phyloP scores from a whole-genome alignment of 1,284 basidiomycete species.

The Cryptococcus sp. region DNA sequence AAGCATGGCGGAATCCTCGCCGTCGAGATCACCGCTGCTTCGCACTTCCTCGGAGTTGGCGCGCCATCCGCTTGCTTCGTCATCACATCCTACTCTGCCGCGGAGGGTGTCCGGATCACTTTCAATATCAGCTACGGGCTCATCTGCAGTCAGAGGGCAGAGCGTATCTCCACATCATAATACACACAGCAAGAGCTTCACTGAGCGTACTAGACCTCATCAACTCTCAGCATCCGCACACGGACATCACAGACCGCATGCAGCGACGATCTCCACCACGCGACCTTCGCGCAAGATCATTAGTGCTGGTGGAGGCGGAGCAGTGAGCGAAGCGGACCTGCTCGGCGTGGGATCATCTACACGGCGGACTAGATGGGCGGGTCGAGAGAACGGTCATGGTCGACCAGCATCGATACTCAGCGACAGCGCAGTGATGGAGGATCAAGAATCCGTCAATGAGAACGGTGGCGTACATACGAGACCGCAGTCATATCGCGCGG shows the following conservation, averaged over 20 bases:
- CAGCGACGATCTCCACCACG: slow-evolving; percentile 16
- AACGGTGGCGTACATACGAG: neutral
- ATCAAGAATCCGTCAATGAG: neutral
- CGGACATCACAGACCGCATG: slow-evolving; percentile 13
- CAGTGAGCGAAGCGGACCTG: slow-evolving; percentile 27
- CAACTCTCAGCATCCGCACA: neutral
- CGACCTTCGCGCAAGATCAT: slow-evolving; percentile 7
- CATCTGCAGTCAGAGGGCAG: too few relatives aligned
- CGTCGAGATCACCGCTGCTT: slow-evolving; percentile 1
- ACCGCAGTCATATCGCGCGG: slow-evolving; percentile 7
- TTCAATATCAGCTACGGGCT: too few relatives aligned
- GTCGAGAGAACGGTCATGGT: neutral
- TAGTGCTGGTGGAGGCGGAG: neutral
- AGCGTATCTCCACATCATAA: too few relatives aligned
- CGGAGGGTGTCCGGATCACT: slow-evolving; percentile 1
- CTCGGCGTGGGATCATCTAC: slow-evolving; percentile 23
- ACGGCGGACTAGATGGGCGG: neutral
- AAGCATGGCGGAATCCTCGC: neutral
- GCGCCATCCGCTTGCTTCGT: slow-evolving; percentile 7
- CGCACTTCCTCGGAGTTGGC: neutral
- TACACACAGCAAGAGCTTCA: neutral
- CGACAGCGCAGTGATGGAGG: slow-evolving; percentile 5
- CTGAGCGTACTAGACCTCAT: neutral
- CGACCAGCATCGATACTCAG: slow-evolving; percentile 6
- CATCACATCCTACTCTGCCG: slow-evolving; percentile 12